Conservation (phyloP, 2,329 filamentous ascomycete genomes). For the Madurella fahalii region DNA sequence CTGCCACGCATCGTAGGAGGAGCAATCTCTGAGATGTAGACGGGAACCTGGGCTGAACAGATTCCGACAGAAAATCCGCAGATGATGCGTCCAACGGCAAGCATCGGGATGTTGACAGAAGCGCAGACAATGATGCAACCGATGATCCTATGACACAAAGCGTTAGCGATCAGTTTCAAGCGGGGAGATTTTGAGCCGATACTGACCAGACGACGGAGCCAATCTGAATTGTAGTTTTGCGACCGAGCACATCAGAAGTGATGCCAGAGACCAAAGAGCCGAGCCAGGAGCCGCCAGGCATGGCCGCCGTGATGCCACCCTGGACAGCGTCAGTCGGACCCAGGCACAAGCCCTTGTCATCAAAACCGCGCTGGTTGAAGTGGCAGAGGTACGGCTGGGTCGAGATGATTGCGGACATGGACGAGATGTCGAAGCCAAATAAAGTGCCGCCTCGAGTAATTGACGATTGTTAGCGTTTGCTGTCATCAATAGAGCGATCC, state of each 20-base stretch:
- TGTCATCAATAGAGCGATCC: not conserved
- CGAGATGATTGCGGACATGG: constrained; percentile 42
- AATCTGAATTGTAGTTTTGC: constrained; percentile 47
- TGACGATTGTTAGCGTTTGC: not conserved
- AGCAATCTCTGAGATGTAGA: constrained; percentile 64
- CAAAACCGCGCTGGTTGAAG: constrained; percentile 38
- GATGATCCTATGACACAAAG: constrained; percentile 36
- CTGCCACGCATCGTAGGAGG: constrained; percentile 44
- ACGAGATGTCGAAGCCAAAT: constrained; percentile 44
- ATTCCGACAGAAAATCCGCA: constrained; percentile 70
- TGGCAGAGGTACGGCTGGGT: constrained; percentile 41
- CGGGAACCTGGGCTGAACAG: constrained; percentile 66
- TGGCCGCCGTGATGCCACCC: constrained; percentile 65
- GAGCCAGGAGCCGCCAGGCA: constrained; percentile 67
- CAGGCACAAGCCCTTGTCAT: constrained; percentile 39
- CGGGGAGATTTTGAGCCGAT: not conserved
- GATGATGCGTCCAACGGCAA: constrained; percentile 65
- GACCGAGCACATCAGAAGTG: constrained; percentile 51
- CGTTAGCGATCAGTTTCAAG: not conserved
- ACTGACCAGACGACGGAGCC: constrained; percentile 49
- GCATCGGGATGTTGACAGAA: constrained; percentile 48
- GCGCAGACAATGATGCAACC: constrained; percentile 46
- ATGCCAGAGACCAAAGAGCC: constrained; percentile 58
- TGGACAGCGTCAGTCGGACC: constrained; percentile 49
- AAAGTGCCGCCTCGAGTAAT: constrained; percentile 32